A percentile compares a stretch with the other conserved stretches of the same genome.
These are phyloP conservation scores for Triticum turgidum DNA, from an alignment of 176 grass and related monocot genomes.

Conservation along the genomic window DNA sequence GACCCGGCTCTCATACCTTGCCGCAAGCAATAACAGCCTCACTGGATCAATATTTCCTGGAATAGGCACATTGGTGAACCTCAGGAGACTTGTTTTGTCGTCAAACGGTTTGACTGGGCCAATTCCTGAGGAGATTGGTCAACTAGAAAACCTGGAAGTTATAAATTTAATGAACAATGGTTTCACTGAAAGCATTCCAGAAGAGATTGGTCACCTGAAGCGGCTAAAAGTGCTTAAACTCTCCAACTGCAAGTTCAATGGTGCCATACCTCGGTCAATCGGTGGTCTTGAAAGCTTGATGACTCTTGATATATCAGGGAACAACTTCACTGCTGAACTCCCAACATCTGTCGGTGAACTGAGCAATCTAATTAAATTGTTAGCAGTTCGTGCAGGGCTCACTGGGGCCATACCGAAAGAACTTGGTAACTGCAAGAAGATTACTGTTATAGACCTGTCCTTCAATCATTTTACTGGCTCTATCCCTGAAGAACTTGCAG, in stretches of 20 bases:
- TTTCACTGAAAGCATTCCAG: constrained; percentile 63
- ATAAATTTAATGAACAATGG: constrained; percentile 49
- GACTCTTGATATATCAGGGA: constrained; percentile 59
- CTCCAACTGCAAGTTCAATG: constrained; percentile 53
- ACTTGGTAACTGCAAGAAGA: constrained; percentile 71
- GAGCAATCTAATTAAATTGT: constrained; percentile 37
- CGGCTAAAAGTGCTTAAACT: constrained; percentile 47
- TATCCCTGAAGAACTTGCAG: constrained; percentile 57
- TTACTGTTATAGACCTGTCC: constrained; percentile 45
- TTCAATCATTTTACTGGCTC: constrained; percentile 60
- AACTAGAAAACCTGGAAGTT: constrained; percentile 40
- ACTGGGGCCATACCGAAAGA: constrained; percentile 59
- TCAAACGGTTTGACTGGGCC: constrained; percentile 51
- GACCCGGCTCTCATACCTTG: constrained; percentile 54
- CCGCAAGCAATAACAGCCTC: constrained; percentile 46
- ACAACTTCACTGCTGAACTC: constrained; percentile 57
- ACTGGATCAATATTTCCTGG: constrained; percentile 58
- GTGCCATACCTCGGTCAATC: constrained; percentile 58
- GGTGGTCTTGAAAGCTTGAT: constrained; percentile 53
- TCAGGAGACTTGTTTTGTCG: constrained; percentile 57
- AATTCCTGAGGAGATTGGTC: constrained; percentile 54
- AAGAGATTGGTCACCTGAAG: constrained; percentile 67
- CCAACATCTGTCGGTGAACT: constrained; percentile 61
- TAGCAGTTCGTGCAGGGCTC: constrained; percentile 48
- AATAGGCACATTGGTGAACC: constrained; percentile 48